Percentiles rank a stretch among this genome's conserved stretches.
These are phyloP conservation scores for Solanum medicagineum DNA, from an alignment of 257 asterid genomes.

Conservation along the genomic window DNA sequence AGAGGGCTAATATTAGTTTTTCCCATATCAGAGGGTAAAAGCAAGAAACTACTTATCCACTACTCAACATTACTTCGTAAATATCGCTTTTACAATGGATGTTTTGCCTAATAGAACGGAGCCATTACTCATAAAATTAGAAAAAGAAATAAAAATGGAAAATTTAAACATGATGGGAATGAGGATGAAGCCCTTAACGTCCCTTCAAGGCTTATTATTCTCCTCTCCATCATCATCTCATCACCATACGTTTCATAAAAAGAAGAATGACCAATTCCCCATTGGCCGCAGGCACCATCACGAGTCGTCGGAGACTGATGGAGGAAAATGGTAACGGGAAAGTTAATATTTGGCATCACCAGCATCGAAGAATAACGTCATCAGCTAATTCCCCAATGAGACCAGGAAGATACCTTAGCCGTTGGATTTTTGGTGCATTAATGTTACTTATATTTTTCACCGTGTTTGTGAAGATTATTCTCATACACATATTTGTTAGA, in stretches of 20 bases:
- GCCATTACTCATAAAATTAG: slow-evolving; percentile 3
- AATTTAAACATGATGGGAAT: neutral
- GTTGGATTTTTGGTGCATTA: slow-evolving; percentile 10
- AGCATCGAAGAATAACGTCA: neutral
- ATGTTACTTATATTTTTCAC: slow-evolving; percentile 12
- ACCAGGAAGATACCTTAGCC: slow-evolving; percentile 15
- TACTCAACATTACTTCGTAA: neutral
- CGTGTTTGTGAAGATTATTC: slow-evolving; percentile 10
- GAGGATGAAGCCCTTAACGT: neutral
- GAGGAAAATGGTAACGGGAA: slow-evolving; percentile 6
- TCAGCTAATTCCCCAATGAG: neutral
- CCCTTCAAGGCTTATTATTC: neutral
- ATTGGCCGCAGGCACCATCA: neutral
- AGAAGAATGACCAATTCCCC: neutral
- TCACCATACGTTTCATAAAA: neutral
- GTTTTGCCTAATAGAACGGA: slow-evolving; percentile 14
- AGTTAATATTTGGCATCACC: neutral
- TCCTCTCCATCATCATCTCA: neutral
- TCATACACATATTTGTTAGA: slow-evolving; percentile 12
- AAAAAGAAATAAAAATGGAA: neutral
- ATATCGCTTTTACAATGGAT: neutral
- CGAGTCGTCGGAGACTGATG: slow-evolving; percentile 12
- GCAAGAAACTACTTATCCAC: neutral
- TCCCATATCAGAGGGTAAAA: neutral
- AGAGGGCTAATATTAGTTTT: neutral